These are phyloP conservation scores for Citrullus colocynthis DNA, from an alignment of 306 rosid species.

Conservation along the genomic window DNA sequence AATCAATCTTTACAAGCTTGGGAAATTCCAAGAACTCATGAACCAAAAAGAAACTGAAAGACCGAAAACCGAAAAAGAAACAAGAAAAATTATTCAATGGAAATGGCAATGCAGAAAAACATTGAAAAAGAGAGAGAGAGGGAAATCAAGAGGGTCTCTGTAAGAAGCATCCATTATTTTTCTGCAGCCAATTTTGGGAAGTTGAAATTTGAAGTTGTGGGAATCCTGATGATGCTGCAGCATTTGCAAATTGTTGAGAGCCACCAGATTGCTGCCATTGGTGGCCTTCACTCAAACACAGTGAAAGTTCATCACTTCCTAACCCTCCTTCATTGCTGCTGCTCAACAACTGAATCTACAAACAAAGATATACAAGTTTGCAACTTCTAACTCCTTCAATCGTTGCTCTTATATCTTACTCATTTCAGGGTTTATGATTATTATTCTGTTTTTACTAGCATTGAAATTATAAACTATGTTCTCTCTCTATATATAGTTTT, in stretches of 20 bases:
- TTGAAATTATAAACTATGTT: background rate
- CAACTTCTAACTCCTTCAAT: background rate
- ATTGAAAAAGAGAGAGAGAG: background rate
- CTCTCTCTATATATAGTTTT: background rate
- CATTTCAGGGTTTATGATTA: background rate
- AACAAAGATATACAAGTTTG: background rate
- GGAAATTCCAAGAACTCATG: background rate
- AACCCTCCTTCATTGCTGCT: slow-evolving; percentile 44
- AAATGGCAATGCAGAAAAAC: background rate
- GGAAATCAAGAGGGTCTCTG: slow-evolving; percentile 37
- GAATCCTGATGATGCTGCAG: slow-evolving; percentile 99
- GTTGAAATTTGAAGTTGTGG: slow-evolving; percentile 11
- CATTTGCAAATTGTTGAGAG: slow-evolving; percentile 46
- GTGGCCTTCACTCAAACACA: slow-evolving; percentile 35
- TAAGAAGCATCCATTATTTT: slow-evolving; percentile 45
- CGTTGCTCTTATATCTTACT: background rate
- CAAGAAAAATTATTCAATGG: background rate
- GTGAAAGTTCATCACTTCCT: slow-evolving; percentile 42
- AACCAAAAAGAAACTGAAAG: background rate
- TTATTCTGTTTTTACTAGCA: too few species aligned
- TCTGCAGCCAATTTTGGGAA: slow-evolving; percentile 54
- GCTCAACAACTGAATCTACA: slow-evolving; percentile 24
- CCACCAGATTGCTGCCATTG: slow-evolving; percentile 37
- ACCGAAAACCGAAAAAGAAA: background rate
- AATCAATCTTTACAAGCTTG: background rate